Base-by-base conservation (phyloP, 2,329 filamentous ascomycete species). In the Nigrospora osmanthi region DNA sequence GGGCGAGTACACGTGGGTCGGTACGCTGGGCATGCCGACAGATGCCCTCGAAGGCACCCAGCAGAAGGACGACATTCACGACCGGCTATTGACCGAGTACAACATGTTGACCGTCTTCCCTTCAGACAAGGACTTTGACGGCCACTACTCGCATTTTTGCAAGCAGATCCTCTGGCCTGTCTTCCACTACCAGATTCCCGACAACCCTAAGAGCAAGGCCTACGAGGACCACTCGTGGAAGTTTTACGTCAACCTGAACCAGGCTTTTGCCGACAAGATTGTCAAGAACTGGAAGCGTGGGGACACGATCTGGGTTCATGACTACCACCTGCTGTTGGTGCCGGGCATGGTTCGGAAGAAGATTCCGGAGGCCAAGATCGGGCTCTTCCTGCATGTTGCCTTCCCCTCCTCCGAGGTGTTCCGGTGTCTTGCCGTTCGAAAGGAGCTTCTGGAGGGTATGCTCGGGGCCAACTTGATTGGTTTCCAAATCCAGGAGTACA, bases 121-220 rank as follows among this genome's bases (percentile, higher is more conserved):
- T 63, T 86, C 81, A 49, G 91, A 97, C 67, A 89, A 85, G 60
- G 90, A 97, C 64, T 89, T 96, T 60, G 86, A 96, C 58, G 89
- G 90, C 1, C 90, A 95, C 66, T 97, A 97, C 60, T 81, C 85
- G 12, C 90, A 96, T 66, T 97, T 93, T 62, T 96, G 90, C 81
- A 97, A 97, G 70, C 89, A 91, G 59, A 95, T 97, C 45, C 74
- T 97, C 7, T 97, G 91, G 91, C 91, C 91, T 1, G 90, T 96
- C 48, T 95, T 97, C 65, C 90, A 97, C 67, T 97, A 97, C 64
- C 90, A 96, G 65, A 95, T 97, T 48, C 93, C 91, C 0, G 93
- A 97, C 61, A 94, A 95, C 60, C 91, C 91, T 23, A 95, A 95
- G 74, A 96, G 89, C 79, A 97, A 97, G 65, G 91, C 91, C 0